phyloP scores from a whole-genome alignment of 192 early-diverging fungal species.

The Backusella circina region DNA sequence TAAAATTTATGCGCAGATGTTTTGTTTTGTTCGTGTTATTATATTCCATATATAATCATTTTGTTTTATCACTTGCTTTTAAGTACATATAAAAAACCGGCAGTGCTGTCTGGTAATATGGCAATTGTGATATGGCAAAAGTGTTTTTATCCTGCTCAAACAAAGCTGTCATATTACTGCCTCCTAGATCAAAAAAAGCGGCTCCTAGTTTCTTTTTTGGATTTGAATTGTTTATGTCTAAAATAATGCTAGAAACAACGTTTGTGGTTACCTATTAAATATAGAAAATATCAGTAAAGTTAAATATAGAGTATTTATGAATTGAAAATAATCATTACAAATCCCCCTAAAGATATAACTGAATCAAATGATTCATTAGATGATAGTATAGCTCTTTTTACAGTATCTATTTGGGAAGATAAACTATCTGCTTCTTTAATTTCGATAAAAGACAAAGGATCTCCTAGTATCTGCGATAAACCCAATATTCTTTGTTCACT shows the following conservation, averaged over 20 bases:
- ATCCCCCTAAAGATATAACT: slow-evolving; percentile 17
- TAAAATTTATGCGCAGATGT: not conserved
- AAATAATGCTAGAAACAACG: not conserved
- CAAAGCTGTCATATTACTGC: slow-evolving; percentile 8
- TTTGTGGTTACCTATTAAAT: slow-evolving; percentile 2
- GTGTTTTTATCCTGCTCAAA: not conserved
- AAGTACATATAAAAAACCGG: slow-evolving; percentile 22
- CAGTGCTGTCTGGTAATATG: slow-evolving; percentile 20
- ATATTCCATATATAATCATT: not conserved
- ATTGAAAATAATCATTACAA: not conserved
- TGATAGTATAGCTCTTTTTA: not conserved
- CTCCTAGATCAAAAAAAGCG: slow-evolving; percentile 15
- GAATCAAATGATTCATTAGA: slow-evolving; percentile 1
- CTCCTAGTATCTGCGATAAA: not conserved
- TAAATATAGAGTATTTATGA: not conserved
- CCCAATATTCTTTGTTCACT: not conserved
- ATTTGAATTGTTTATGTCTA: not conserved
- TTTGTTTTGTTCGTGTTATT: not conserved
- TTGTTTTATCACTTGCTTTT: slow-evolving; percentile 4
- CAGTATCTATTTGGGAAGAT: not conserved
- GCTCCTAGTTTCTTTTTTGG: not conserved
- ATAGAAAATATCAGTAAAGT: not conserved
- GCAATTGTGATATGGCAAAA: slow-evolving; percentile 14
- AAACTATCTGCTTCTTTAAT: not conserved
- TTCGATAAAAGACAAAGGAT: not conserved